phyloP scores from a whole-genome alignment of 1,284 basidiomycete species.

The Earliella scabrosa region DNA sequence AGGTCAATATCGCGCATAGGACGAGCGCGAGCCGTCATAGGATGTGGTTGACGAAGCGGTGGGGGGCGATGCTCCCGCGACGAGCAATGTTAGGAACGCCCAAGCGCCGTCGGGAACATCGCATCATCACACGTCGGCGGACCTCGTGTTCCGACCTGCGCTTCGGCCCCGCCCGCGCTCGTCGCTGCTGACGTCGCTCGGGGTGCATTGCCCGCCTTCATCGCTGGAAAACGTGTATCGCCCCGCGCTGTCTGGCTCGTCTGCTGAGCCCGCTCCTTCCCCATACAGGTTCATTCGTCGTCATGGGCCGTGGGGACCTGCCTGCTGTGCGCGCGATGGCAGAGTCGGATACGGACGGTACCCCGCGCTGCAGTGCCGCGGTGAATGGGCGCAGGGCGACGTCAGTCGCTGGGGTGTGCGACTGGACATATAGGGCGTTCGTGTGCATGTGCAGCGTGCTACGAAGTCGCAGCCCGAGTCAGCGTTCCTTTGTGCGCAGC shows the following conservation, averaged over 20 bases:
- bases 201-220: background rate
- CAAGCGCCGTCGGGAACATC: background rate
- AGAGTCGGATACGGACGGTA: background rate
- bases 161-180: background rate
- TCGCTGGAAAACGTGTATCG: background rate
- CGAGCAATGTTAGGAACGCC: background rate
- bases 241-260: background rate
- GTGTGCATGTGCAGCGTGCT: background rate
- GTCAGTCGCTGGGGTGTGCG: background rate
- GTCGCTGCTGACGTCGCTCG: background rate
- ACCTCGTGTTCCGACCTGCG: conserved; percentile 12
- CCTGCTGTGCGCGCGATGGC: background rate
- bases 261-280: background rate
- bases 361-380: background rate
- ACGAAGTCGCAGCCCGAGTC: conserved; percentile 1
- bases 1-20: too few species aligned
- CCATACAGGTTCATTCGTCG: background rate
- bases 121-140: conserved; percentile 5
- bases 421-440: background rate
- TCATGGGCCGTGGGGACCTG: background rate
- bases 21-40: background rate
- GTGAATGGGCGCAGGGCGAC: background rate
- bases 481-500: conserved; percentile 3
- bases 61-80: background rate
- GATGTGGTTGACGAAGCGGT: too few species aligned